phyloP scores from a whole-genome alignment of 2,329 filamentous ascomycete species.

The Aschersonia sp. region DNA sequence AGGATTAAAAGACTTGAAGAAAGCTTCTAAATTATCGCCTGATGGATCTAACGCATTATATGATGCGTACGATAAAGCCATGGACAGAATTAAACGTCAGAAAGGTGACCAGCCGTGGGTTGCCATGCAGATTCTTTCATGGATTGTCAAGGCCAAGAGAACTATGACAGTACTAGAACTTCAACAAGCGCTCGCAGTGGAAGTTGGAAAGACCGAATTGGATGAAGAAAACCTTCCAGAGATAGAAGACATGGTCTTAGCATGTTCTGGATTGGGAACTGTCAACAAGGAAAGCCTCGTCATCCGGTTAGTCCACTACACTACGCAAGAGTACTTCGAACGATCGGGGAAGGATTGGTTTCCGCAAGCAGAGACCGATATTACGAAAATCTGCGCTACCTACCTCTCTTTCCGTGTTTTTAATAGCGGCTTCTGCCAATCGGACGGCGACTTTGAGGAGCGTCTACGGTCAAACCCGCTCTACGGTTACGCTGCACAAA shows the following conservation, averaged over 20 bases:
- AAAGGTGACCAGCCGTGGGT: background rate
- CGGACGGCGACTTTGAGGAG: background rate
- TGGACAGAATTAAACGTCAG: background rate
- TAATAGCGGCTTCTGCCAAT: background rate
- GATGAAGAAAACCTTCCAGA: background rate
- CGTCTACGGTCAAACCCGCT: background rate
- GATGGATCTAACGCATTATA: background rate
- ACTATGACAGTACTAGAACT: background rate
- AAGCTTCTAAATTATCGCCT: background rate
- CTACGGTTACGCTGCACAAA: background rate
- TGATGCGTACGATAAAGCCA: background rate
- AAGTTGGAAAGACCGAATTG: background rate
- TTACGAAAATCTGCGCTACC: background rate
- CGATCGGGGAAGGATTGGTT: background rate
- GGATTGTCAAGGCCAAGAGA: background rate
- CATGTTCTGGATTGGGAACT: background rate
- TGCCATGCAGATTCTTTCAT: background rate
- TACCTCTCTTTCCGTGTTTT: background rate
- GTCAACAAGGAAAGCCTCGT: background rate
- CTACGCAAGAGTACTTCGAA: background rate
- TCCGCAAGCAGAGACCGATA: background rate
- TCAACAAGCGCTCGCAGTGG: background rate
- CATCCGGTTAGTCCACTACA: background rate
- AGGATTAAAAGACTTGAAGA: background rate
- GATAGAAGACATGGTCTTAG: background rate